Conservation (phyloP, 306 rosid genomes). For the Acacia confusa region DNA sequence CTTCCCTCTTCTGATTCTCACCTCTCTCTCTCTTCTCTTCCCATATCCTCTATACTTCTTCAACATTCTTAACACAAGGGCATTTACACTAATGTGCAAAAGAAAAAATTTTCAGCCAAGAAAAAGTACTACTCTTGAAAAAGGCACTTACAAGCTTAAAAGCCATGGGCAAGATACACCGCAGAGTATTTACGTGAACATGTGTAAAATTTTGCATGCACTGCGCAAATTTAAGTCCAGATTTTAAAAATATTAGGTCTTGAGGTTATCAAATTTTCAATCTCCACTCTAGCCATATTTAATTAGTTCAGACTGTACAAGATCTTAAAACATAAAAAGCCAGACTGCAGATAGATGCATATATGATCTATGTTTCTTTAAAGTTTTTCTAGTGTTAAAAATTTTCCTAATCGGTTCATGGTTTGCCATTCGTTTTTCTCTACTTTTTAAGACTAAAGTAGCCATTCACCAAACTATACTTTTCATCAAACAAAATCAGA, state of each 20-base stretch:
- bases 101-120: neutral
- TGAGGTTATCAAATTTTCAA: neutral
- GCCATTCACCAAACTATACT: neutral
- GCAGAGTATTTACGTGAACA: neutral
- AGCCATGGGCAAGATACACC: neutral
- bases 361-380: neutral
- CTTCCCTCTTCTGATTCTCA: no score
- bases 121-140: neutral
- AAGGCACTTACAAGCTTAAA: neutral
- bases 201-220: neutral
- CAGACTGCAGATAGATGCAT: neutral
- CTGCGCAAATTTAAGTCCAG: neutral
- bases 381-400: neutral
- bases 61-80: no score
- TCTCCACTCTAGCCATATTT: neutral
- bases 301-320: neutral
- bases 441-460: neutral
- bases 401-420: neutral
- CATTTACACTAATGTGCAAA: neutral
- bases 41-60: no score
- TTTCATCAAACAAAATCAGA: neutral
- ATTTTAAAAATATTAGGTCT: neutral
- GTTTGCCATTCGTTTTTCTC: neutral
- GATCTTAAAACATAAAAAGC: neutral
- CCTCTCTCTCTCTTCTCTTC: no score